These are phyloP conservation scores for Colletotrichum shisoi DNA, from an alignment of 2,329 filamentous ascomycete species.

Conservation along the genomic window DNA sequence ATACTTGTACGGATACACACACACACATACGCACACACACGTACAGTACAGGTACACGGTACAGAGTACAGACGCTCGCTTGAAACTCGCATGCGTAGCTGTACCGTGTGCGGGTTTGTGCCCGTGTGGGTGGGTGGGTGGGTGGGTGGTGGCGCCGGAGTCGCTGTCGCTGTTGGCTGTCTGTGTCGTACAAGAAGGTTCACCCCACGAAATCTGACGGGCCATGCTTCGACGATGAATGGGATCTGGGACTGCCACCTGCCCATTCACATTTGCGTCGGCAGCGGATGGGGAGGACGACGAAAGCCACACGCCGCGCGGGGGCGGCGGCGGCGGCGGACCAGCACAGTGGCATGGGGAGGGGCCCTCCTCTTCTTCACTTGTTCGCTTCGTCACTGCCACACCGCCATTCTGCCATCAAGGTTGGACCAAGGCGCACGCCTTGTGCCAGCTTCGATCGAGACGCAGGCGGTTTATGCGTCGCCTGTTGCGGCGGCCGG, in stretches of 20 bases:
- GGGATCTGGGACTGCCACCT: conserved; percentile 2
- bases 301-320: conserved; percentile 7
- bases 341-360: conserved; percentile 20
- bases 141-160: conserved; percentile 6
- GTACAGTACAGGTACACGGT: neutral
- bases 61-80: conserved; percentile 12
- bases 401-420: conserved; percentile 38
- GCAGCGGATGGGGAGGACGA: conserved; percentile 1
- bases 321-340: conserved; percentile 11
- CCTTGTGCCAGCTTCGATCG: conserved; percentile 27
- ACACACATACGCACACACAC: neutral
- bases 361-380: neutral
- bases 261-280: conserved; percentile 22
- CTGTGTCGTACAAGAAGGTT: conserved; percentile 17
- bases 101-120: conserved; percentile 8
- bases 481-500: conserved; percentile 31
- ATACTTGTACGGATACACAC: neutral
- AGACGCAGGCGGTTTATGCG: conserved; percentile 9
- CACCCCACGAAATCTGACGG: conserved; percentile 34
- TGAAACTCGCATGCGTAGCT: conserved; percentile 28
- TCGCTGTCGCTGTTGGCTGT: conserved; percentile 8
- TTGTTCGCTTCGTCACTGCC: conserved; percentile 25
- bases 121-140: neutral
- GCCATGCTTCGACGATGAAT: conserved; percentile 7
- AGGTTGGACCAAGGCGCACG: conserved; percentile 19